Percentiles rank a stretch among this genome's conserved stretches.
phyloP scores from a whole-genome alignment of 2,329 filamentous ascomycete species.

The Pseudogymnoascus sp. region DNA sequence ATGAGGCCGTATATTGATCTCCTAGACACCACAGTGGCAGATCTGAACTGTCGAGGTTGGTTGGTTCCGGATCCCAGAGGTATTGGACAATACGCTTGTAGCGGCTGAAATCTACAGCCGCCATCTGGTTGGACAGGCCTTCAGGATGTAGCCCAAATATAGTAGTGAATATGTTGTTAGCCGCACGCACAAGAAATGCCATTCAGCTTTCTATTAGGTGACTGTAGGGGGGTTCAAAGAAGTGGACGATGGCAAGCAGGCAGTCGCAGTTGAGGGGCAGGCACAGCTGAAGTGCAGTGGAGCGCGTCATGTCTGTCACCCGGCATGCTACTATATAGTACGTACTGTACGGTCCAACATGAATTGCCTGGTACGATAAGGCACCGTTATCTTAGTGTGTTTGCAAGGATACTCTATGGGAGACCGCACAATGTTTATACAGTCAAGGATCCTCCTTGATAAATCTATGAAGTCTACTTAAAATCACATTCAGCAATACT shows the following conservation, averaged over 20 bases:
- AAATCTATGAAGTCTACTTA: background rate
- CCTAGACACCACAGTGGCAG: conserved; percentile 81
- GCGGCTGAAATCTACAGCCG: conserved; percentile 66
- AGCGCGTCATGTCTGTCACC: conserved; percentile 11
- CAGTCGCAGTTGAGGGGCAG: background rate
- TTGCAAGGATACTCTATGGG: conserved; percentile 5
- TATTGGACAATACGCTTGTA: conserved; percentile 80
- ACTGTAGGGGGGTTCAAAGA: background rate
- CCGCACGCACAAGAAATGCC: background rate
- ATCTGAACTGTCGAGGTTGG: conserved; percentile 62
- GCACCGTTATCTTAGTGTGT: background rate
- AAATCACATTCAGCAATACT: background rate
- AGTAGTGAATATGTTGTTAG: conserved; percentile 2
- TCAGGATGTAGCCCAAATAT: conserved; percentile 6
- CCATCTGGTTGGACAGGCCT: conserved; percentile 34
- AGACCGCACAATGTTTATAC: background rate
- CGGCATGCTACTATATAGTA: background rate
- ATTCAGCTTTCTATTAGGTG: background rate
- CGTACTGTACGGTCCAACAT: background rate
- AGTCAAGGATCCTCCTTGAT: background rate
- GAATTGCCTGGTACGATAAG: background rate
- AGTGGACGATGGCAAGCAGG: background rate
- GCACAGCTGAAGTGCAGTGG: background rate
- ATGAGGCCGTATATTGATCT: conserved; percentile 40
- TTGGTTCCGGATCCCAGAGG: conserved; percentile 85